Conservation (phyloP, 805 yeast genomes). For the Wickerhamomyces bisporus region DNA sequence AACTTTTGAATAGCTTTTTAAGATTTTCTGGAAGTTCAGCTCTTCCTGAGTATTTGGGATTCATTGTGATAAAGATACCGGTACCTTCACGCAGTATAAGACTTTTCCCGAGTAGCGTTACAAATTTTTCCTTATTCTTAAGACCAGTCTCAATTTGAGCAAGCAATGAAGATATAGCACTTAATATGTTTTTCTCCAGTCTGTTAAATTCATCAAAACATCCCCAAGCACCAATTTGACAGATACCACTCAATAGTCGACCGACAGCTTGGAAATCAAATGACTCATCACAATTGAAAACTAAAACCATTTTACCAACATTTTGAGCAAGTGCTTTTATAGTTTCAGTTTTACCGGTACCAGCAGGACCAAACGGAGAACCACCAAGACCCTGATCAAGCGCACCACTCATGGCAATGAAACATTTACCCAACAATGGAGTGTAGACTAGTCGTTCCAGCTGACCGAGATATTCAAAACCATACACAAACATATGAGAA, state of each 20-base stretch:
- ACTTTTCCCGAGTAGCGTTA: constrained; percentile 39
- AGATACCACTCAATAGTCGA: constrained; percentile 70
- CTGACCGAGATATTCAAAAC: constrained; percentile 77
- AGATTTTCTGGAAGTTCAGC: constrained; percentile 79
- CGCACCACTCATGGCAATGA: constrained; percentile 68
- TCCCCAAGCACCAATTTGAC: constrained; percentile 87
- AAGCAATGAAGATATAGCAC: constrained; percentile 81
- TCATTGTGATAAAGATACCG: constrained; percentile 86
- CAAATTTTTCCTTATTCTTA: constrained; percentile 9
- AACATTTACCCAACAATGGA: constrained; percentile 61
- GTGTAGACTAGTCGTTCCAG: constrained; percentile 73
- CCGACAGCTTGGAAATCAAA: constrained; percentile 80
- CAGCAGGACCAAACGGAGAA: constrained; percentile 93
- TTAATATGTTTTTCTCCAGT: constrained; percentile 60
- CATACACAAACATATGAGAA: constrained; percentile 50
- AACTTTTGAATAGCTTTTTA: constrained; percentile 69
- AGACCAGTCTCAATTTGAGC: constrained; percentile 63
- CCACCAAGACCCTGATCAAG: constrained; percentile 76
- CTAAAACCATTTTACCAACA: constrained; percentile 76
- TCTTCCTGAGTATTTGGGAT: constrained; percentile 85
- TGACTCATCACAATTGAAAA: constrained; percentile 87
- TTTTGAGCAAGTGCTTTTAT: constrained; percentile 78
- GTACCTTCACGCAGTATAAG: constrained; percentile 40
- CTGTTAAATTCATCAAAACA: constrained; percentile 96
- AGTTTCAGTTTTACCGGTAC: constrained; percentile 94